A percentile compares a stretch with the other conserved stretches of the same genome.
Conservation (phyloP, 208 protist species). For the Phytomonas sp. region DNA sequence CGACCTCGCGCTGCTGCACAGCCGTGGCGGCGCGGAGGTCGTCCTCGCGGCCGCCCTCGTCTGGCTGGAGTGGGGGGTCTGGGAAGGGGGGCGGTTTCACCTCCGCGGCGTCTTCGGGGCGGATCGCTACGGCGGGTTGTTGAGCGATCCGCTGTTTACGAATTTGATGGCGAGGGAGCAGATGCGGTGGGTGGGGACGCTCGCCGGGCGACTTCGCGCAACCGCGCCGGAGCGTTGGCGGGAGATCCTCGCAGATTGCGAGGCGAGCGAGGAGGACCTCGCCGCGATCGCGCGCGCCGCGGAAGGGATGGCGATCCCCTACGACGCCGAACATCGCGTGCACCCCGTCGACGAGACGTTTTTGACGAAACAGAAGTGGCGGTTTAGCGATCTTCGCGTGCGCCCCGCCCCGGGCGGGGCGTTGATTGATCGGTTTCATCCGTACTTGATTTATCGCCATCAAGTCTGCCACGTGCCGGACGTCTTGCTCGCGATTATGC, state of each 20-base stretch:
- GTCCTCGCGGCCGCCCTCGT: constrained; percentile 73
- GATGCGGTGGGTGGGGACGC: constrained; percentile 71
- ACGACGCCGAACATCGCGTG: constrained; percentile 72
- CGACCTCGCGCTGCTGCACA: constrained; percentile 62
- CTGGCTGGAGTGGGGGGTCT: constrained; percentile 84
- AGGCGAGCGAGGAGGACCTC: constrained; percentile 70
- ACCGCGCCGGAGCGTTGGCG: constrained; percentile 44
- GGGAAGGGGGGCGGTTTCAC: constrained; percentile 74
- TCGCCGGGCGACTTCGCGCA: constrained; percentile 45
- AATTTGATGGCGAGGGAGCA: constrained; percentile 86
- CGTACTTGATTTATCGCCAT: constrained; percentile 79
- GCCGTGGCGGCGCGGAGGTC: constrained; percentile 70
- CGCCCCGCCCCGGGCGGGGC: too few species aligned
- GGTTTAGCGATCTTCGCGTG: constrained; percentile 52
- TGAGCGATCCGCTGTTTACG: constrained; percentile 90
- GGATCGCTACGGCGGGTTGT: constrained; percentile 78
- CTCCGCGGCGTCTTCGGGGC: constrained; percentile 77
- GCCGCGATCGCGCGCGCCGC: constrained; percentile 62
- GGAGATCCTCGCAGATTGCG: constrained; percentile 47
- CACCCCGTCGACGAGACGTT: constrained; percentile 84
- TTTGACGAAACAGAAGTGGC: constrained; percentile 81
- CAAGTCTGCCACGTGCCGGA: constrained; percentile 80
- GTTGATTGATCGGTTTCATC: constrained; percentile 63
- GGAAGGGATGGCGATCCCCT: constrained; percentile 62
- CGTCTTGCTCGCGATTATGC: constrained; percentile 71